Evolutionary conservation across 163 green algal species (phyloP).

Genomic region (Trebouxia gelatinosa): DNA sequence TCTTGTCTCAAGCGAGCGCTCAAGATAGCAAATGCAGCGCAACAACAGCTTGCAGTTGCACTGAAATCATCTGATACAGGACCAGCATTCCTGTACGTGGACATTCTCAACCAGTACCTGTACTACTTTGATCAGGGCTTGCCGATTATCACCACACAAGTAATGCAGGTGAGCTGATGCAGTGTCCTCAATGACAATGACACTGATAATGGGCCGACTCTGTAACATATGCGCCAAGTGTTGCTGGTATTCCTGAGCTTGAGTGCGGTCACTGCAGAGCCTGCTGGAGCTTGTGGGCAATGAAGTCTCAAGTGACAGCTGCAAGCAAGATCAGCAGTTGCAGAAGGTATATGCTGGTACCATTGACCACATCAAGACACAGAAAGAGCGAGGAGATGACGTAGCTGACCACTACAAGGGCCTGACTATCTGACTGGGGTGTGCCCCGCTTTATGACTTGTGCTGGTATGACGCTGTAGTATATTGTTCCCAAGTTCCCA

Average conservation of each 20-base stretch:
- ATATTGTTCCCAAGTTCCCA: too few species aligned
- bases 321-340: slow-evolving; percentile 42
- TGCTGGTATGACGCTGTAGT: too few species aligned
- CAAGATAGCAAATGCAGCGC: slow-evolving; percentile 78
- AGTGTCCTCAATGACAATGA: background rate
- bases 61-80: slow-evolving; percentile 30
- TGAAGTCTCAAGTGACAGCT: slow-evolving; percentile 52
- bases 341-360: slow-evolving; percentile 52
- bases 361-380: slow-evolving; percentile 42
- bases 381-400: slow-evolving; percentile 41
- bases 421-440: too few species aligned
- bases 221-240: background rate
- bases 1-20: slow-evolving; percentile 82
- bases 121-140: slow-evolving; percentile 80
- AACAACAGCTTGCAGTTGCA: slow-evolving; percentile 66
- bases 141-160: slow-evolving; percentile 59
- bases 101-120: slow-evolving; percentile 91
- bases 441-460: too few species aligned
- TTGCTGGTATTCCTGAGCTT: background rate
- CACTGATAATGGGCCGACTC: background rate
- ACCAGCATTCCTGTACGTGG: slow-evolving; percentile 75
- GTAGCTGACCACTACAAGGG: too few species aligned
- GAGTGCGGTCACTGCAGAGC: slow-evolving; percentile 31
- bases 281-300: slow-evolving; percentile 62
- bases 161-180: slow-evolving; percentile 57